These are phyloP conservation scores for Candida boleticola DNA, from an alignment of 805 yeast species.

Conservation along the genomic window DNA sequence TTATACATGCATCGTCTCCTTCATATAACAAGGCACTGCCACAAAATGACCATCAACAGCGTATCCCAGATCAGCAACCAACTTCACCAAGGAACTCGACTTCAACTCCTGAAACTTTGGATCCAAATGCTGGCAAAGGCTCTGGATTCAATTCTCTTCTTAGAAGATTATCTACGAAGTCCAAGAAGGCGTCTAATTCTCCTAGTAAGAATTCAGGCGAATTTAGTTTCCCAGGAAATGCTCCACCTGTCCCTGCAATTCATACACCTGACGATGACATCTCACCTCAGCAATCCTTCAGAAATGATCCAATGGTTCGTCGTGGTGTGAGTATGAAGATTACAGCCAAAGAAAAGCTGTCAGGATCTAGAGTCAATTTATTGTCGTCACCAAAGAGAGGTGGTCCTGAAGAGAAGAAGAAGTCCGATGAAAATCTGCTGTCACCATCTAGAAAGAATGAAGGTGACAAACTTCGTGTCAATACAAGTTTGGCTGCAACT, in stretches of 20 bases:
- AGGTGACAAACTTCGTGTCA: constrained; percentile 1
- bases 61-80: constrained; percentile 27
- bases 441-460: background rate
- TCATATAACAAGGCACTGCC: constrained; percentile 13
- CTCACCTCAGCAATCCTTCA: constrained; percentile 13
- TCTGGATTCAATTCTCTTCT: constrained; percentile 35
- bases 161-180: constrained; percentile 34
- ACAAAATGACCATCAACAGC: constrained; percentile 7
- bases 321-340: constrained; percentile 62
- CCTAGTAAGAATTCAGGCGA: constrained; percentile 8
- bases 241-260: constrained; percentile 7
- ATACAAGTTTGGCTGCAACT: constrained; percentile 2
- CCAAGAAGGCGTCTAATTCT: constrained; percentile 13
- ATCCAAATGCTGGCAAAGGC: constrained; percentile 27
- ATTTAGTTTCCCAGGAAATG: constrained; percentile 11
- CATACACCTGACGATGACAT: constrained; percentile 8
- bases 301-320: constrained; percentile 46
- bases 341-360: constrained; percentile 52
- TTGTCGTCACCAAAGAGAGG: constrained; percentile 10
- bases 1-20: constrained; percentile 11
- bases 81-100: constrained; percentile 21
- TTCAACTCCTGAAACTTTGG: constrained; percentile 27
- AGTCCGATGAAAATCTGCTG: background rate
- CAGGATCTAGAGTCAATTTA: constrained; percentile 22
- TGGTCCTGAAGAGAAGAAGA: background rate